These are phyloP conservation scores for Tolypocladium ovalisporum DNA, from an alignment of 2,329 filamentous ascomycete genomes.

Conservation along the genomic window DNA sequence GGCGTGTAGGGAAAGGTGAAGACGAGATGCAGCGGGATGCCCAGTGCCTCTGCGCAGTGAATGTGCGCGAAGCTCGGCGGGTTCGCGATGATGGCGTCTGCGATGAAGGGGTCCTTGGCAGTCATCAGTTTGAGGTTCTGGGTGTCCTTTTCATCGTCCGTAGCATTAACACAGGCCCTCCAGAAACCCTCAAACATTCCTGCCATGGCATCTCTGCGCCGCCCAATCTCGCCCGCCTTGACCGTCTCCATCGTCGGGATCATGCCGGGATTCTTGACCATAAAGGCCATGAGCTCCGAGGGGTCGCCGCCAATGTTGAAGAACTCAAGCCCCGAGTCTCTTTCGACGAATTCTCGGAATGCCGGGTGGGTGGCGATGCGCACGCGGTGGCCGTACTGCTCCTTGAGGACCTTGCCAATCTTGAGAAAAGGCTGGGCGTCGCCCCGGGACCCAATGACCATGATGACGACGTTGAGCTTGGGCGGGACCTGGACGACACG, in stretches of 20 bases:
- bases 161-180: conserved; percentile 64
- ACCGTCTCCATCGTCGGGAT: conserved; percentile 65
- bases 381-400: conserved; percentile 63
- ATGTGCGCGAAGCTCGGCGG: conserved; percentile 69
- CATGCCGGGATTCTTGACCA: conserved; percentile 76
- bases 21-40: conserved; percentile 73
- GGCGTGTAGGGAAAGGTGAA: conserved; percentile 80
- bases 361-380: conserved; percentile 69
- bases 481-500: conserved; percentile 23
- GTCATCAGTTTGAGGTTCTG: conserved; percentile 56
- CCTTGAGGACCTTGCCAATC: conserved; percentile 60
- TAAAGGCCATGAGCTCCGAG: conserved; percentile 74
- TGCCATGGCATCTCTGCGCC: conserved; percentile 57
- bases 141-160: conserved; percentile 50
- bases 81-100: conserved; percentile 78
- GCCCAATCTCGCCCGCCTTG: conserved; percentile 60
- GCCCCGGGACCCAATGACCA: conserved; percentile 71
- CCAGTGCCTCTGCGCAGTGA: conserved; percentile 69
- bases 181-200: conserved; percentile 80
- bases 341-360: conserved; percentile 65
- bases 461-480: conserved; percentile 66
- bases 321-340: conserved; percentile 65
- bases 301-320: conserved; percentile 73
- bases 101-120: conserved; percentile 49
- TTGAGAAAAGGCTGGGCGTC: conserved; percentile 74